Evolutionary conservation across 192 early-diverging fungal genomes (phyloP), one percentile per base, ranked within the genome.

Genomic region (Coemansia sp.): DNA sequence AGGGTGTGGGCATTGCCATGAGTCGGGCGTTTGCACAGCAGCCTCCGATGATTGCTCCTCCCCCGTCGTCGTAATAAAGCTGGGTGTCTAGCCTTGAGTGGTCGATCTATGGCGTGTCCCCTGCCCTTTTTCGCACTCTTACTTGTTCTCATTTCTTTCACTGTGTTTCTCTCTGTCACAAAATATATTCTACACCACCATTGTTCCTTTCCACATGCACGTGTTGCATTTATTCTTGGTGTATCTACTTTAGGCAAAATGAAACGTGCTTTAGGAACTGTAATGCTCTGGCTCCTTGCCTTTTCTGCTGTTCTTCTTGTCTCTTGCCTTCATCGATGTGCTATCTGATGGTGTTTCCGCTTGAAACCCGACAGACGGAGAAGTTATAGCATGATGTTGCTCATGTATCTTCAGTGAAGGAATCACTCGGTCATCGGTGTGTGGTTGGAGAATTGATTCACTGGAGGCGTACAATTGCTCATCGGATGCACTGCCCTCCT

Each of bases 1-100:
- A 99, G 77, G 98, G 98, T 70, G 89, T 95, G 6, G 91, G 92
- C 69, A 91, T 92, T 61, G 89, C 89, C 64, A 87, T 96, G 64
- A 79, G 84, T 66, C 83, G 89, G 64, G 83, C 89, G 68, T 86
- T 85, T 57, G 88, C 89, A 7, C 87, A 88, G 55, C 85, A 85
- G 67, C 86, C 84, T 63, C 83, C 86, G 20, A 86, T 85, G 22
- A 63, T 84, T 55, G 77, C 74, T 10, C 75, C 69, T 16, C 82
- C 82, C 1, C 74, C 75, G 16, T 56, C 76, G 16, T 45, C 75
- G 4, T 69, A 71, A 51, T 73, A 77, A 63, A 54, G 48, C 4
- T 19, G 51, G 9, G 51, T 54, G 7, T 45, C 13, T 45, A 14
- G 2, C 44, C 10, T 45, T 45, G 44, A 14, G 13, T 2, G 44